phyloP scores from a whole-genome alignment of 108 stramenopile species.

The Thalassiosira profunda region DNA sequence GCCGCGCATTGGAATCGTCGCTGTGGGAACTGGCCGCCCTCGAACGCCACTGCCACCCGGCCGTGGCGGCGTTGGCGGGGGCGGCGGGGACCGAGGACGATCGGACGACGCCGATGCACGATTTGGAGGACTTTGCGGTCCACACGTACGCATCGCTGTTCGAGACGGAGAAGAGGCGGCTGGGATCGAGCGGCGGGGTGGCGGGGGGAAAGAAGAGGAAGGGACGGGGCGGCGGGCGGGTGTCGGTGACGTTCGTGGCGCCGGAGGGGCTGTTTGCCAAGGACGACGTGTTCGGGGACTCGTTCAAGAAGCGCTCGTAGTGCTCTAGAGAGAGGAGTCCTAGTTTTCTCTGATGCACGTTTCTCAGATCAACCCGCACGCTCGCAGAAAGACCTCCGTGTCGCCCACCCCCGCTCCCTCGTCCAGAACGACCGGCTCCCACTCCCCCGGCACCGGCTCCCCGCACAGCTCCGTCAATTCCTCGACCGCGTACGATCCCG shows the following conservation, averaged over 20 bases:
- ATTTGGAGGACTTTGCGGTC: constrained; percentile 82
- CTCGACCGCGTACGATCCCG: constrained; percentile 53
- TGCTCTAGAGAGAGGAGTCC: too few species aligned
- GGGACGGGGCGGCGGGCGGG: constrained; percentile 46
- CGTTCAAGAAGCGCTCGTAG: too few species aligned
- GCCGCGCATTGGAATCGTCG: constrained; percentile 84
- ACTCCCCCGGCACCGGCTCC: constrained; percentile 36
- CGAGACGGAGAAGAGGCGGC: constrained; percentile 77
- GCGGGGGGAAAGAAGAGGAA: constrained; percentile 44
- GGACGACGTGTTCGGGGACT: constrained; percentile 66
- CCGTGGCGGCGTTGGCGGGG: constrained; percentile 85
- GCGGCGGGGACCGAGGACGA: constrained; percentile 69
- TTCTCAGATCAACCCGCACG: constrained; percentile 4
- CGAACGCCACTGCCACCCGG: constrained; percentile 88
- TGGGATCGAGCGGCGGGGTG: constrained; percentile 10
- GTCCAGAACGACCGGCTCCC: constrained; percentile 61
- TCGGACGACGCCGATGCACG: constrained; percentile 63
- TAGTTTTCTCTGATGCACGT: too few species aligned
- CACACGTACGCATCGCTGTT: constrained; percentile 90
- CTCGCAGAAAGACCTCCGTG: constrained; percentile 2
- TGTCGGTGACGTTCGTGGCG: constrained; percentile 70
- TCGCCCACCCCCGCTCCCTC: constrained; percentile 33
- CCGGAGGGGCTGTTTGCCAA: constrained; percentile 64
- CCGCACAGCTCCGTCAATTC: constrained; percentile 54
- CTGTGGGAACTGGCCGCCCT: constrained; percentile 94